Evolutionary conservation across 768 basidiomycete genomes (phyloP).

Genomic region (Leccinum pellstonianum): DNA sequence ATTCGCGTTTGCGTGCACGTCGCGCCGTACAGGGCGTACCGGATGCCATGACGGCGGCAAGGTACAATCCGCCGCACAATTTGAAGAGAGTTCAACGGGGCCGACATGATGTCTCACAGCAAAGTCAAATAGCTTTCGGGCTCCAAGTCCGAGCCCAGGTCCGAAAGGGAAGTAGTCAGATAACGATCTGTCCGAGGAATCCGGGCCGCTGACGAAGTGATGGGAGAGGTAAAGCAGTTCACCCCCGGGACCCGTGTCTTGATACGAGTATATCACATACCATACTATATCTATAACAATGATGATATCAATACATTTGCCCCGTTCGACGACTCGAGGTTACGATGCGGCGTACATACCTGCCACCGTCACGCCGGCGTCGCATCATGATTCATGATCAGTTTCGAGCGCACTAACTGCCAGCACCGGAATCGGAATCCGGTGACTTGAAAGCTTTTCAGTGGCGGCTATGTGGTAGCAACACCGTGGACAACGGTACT

Average conservation of each 20-base stretch:
- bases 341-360: not conserved
- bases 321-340: not conserved
- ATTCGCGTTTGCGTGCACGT: not conserved
- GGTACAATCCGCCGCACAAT: not conserved
- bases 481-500: not conserved
- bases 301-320: no score
- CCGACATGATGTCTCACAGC: not conserved
- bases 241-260: not conserved
- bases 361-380: not conserved
- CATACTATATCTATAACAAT: not conserved
- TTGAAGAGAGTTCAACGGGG: no score
- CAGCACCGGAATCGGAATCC: not conserved
- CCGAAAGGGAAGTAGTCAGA: not conserved
- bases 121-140: not conserved
- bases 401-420: not conserved
- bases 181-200: not conserved
- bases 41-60: not conserved
- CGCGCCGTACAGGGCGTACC: not conserved
- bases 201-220: not conserved
- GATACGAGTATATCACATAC: not conserved
- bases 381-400: not conserved
- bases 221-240: not conserved
- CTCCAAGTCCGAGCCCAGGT: not conserved
- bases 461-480: not conserved
- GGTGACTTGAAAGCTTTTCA: not conserved